A percentile compares a stretch with the other conserved stretches of the same genome.
phyloP scores from a whole-genome alignment of 495 filamentous ascomycete species.

The Aspergillus baeticus region DNA sequence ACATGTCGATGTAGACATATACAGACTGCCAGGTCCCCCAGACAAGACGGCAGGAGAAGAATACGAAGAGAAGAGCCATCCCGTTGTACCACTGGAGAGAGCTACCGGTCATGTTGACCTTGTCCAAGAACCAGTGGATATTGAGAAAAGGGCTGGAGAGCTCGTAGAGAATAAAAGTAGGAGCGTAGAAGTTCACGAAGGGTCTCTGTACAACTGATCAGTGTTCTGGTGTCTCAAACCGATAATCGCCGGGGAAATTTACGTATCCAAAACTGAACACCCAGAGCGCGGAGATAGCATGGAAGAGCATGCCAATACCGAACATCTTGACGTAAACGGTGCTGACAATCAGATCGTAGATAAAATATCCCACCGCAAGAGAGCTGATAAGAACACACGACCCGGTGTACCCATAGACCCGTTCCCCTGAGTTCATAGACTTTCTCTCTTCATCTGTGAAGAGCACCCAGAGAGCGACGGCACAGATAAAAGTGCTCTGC shows the following conservation, averaged over 20 bases:
- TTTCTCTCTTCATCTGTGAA: conserved; percentile 71
- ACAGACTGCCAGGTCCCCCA: conserved; percentile 87
- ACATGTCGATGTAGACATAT: conserved; percentile 79
- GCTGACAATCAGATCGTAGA: conserved; percentile 87
- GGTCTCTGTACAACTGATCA: conserved; percentile 59
- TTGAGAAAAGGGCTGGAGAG: conserved; percentile 92
- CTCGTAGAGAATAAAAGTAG: conserved; percentile 95
- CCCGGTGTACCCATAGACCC: conserved; percentile 90
- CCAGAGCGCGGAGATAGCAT: conserved; percentile 78
- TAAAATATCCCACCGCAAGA: conserved; percentile 89
- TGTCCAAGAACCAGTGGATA: conserved; percentile 99
- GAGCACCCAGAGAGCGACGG: conserved; percentile 80
- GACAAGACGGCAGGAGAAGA: conserved; percentile 85
- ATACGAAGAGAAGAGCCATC: conserved; percentile 59
- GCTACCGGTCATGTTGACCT: conserved; percentile 89
- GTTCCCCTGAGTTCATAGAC: conserved; percentile 67
- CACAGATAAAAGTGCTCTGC: conserved; percentile 79
- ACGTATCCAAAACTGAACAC: conserved; percentile 95
- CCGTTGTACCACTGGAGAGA: conserved; percentile 83
- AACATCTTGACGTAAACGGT: conserved; percentile 72
- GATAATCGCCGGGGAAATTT: conserved; percentile 39
- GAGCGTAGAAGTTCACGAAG: conserved; percentile 90
- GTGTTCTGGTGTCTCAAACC: neutral
- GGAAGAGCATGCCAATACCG: conserved; percentile 83
- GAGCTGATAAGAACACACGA: conserved; percentile 78